Evolutionary conservation across 2,329 filamentous ascomycete genomes (phyloP), one percentile per base, ranked within the genome.

Genomic region (Calonectria montana): DNA sequence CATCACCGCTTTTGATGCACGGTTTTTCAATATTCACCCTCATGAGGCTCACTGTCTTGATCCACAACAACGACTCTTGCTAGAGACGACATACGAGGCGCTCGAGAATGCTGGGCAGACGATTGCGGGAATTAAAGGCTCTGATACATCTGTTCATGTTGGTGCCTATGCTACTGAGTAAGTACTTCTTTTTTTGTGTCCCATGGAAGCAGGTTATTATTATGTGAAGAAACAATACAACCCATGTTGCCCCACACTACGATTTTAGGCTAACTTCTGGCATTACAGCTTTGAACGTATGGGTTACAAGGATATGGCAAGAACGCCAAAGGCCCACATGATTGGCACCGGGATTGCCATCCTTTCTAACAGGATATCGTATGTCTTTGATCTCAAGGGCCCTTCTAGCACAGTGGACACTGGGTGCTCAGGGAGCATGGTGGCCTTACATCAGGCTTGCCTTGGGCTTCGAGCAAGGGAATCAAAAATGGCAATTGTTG

Each of bases 401-500:
- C 78, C 82, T 5, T 81, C 80, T 23, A 77, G 80, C 13, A 74
- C 80, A 16, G 67, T 80, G 27, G 82, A 85, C 55, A 85, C 83
- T 4, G 84, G 82, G 0, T 86, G 84, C 70, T 84, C 84, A 0
- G 82, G 82, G 0, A 81, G 80, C 1, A 72, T 84, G 35, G 81
- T 83, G 29, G 77, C 78, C 2, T 9, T 79, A 13, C 73, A 78
- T 35, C 71, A 75, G 18, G 79, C 77, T 12, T 75, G 76, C 35
- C 70, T 76, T 27, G 80, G 84, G 62, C 77, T 89, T 57, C 80
- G 84, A 35, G 75, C 82, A 0, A 86, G 85, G 8, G 87, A 90
- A 71, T 85, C 84, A 0, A 82, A 78, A 21, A 79, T 83, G 63
- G 86, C 88, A 0, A 81, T 89, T 39, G 86, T 86, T 43, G 70